These are phyloP conservation scores for Pochonia chlamydosporia DNA, from an alignment of 2,329 filamentous ascomycete species.

Conservation along the genomic window DNA sequence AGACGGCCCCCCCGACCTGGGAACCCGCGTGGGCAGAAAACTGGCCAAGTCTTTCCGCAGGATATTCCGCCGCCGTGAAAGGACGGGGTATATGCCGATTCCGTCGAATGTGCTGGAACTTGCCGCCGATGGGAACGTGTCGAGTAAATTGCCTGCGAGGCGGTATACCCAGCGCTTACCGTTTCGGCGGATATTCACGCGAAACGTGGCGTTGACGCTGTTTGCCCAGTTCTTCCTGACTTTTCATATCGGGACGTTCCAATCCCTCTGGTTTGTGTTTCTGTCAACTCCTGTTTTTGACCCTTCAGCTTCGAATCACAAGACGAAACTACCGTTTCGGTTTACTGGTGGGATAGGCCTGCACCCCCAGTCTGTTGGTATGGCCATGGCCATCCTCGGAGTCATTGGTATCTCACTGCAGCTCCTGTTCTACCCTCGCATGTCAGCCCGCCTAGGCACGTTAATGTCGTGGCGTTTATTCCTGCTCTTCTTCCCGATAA, in stretches of 20 bases:
- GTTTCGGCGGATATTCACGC: conserved; percentile 50
- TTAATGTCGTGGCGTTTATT: conserved; percentile 63
- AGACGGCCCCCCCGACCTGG: conserved; percentile 33
- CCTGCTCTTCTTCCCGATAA: conserved; percentile 63
- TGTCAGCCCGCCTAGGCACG: conserved; percentile 63
- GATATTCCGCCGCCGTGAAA: conserved; percentile 9
- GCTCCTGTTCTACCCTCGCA: conserved; percentile 57
- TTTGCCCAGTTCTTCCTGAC: conserved; percentile 64
- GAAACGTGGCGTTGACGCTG: conserved; percentile 49
- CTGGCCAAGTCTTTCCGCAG: conserved; percentile 24
- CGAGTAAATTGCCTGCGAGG: conserved; percentile 11
- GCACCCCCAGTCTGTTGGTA: conserved; percentile 63
- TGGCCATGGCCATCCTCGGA: conserved; percentile 72
- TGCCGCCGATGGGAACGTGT: neutral
- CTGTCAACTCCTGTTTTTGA: conserved; percentile 63
- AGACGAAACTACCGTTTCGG: conserved; percentile 44
- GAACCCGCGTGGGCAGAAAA: conserved; percentile 32
- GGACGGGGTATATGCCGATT: conserved; percentile 16
- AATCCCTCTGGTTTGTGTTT: conserved; percentile 71
- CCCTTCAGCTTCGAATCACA: conserved; percentile 26
- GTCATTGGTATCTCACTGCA: conserved; percentile 64
- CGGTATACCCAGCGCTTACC: conserved; percentile 43
- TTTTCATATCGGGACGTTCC: conserved; percentile 71
- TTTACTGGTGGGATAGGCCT: conserved; percentile 76
- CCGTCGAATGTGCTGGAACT: conserved; percentile 18